Conservation (phyloP, 2,329 filamentous ascomycete genomes). For the Diaporthe caulivora region DNA sequence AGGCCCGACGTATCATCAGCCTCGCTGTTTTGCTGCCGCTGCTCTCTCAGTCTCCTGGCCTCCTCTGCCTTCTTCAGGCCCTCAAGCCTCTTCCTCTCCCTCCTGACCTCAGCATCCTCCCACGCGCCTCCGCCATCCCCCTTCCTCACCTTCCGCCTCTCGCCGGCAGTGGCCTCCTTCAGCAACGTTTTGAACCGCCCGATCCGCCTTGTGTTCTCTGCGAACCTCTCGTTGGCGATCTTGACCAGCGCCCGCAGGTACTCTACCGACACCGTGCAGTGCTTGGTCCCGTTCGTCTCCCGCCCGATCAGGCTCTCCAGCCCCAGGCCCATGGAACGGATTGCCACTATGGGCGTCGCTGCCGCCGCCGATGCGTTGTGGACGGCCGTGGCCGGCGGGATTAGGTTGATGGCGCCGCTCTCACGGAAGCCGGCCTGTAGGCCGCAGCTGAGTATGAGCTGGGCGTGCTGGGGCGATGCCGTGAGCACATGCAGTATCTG, state of each 20-base stretch:
- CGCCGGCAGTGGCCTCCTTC: slow-evolving; percentile 40
- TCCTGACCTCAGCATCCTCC: slow-evolving; percentile 66
- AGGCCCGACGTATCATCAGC: slow-evolving; percentile 25
- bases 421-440: slow-evolving; percentile 89
- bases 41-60: slow-evolving; percentile 56
- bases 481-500: slow-evolving; percentile 92
- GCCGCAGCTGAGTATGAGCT: slow-evolving; percentile 80
- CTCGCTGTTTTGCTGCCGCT: slow-evolving; percentile 41
- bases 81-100: slow-evolving; percentile 69
- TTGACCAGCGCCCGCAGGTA: slow-evolving; percentile 77
- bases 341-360: slow-evolving; percentile 79
- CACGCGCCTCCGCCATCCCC: slow-evolving; percentile 57
- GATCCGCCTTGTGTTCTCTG: slow-evolving; percentile 76
- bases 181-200: slow-evolving; percentile 71
- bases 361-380: slow-evolving; percentile 49
- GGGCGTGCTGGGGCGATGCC: slow-evolving; percentile 79
- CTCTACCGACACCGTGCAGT: slow-evolving; percentile 69
- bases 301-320: slow-evolving; percentile 85
- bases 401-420: slow-evolving; percentile 82
- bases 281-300: slow-evolving; percentile 54
- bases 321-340: slow-evolving; percentile 84
- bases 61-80: slow-evolving; percentile 67
- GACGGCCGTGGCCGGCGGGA: slow-evolving; percentile 37
- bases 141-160: slow-evolving; percentile 41
- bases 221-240: slow-evolving; percentile 81